Percentiles rank a stretch among this genome's conserved stretches.
These are phyloP conservation scores for Colletotrichum sp. DNA, from an alignment of 2,329 filamentous ascomycete genomes.

Conservation along the genomic window DNA sequence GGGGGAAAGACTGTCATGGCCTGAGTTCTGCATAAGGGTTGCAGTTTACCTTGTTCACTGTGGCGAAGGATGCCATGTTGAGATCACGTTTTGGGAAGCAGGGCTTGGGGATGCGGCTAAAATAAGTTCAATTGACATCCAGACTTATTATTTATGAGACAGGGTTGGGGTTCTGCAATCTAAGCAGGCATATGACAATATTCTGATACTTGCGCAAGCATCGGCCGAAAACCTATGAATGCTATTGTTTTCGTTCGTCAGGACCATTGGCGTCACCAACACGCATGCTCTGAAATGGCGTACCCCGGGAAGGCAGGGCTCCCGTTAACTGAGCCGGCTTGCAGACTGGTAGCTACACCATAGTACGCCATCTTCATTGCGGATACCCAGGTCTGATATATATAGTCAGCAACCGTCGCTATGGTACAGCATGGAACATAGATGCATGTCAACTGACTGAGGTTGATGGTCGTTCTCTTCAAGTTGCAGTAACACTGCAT, in stretches of 20 bases:
- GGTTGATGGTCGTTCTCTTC: background rate
- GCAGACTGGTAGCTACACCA: background rate
- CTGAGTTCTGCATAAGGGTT: background rate
- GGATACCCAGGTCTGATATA: background rate
- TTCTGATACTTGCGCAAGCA: background rate
- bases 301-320: background rate
- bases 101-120: background rate
- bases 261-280: background rate
- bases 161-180: background rate
- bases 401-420: background rate
- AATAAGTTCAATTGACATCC: background rate
- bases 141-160: background rate
- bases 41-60: background rate
- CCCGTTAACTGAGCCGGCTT: background rate
- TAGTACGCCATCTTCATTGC: background rate
- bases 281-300: background rate
- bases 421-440: background rate
- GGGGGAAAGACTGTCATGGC: conserved; percentile 53
- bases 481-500: background rate
- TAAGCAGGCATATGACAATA: background rate
- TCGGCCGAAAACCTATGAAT: background rate
- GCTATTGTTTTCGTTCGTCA: background rate
- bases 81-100: background rate
- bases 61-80: background rate
- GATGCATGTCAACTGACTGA: background rate